Percentiles rank a stretch among this genome's conserved stretches.
Evolutionary conservation across 345 rosid genomes (phyloP).

Genomic region (Tarenaya hassleriana): DNA sequence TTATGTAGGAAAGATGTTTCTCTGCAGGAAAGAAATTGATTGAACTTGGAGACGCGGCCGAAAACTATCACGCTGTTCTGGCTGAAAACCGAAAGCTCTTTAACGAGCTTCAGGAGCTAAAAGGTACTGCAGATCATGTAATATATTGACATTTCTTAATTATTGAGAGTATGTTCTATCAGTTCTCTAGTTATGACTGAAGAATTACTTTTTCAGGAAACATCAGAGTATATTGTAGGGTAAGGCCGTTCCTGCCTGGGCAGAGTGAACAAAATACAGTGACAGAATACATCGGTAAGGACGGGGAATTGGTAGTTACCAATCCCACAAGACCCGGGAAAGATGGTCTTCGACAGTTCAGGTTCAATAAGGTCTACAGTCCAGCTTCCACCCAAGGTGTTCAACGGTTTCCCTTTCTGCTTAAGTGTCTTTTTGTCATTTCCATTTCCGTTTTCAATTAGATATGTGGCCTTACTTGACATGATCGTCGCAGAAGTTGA

Average conservation of each 20-base stretch:
- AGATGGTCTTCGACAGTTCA: slow-evolving; percentile 58
- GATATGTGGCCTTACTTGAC: not conserved
- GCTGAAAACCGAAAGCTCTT: slow-evolving; percentile 74
- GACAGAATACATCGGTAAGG: slow-evolving; percentile 63
- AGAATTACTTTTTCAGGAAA: slow-evolving; percentile 52
- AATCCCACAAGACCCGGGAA: slow-evolving; percentile 77
- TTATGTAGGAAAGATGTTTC: not conserved
- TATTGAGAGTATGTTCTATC: not conserved
- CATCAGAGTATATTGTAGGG: slow-evolving; percentile 79
- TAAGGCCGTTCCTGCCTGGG: slow-evolving; percentile 73
- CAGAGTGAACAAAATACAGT: slow-evolving; percentile 45
- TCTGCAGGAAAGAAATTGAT: slow-evolving; percentile 48
- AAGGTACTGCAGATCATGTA: slow-evolving; percentile 40
- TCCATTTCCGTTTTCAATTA: not conserved
- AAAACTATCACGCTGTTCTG: slow-evolving; percentile 61
- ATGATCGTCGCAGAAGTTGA: not conserved
- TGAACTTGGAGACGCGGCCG: slow-evolving; percentile 53
- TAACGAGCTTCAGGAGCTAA: slow-evolving; percentile 88
- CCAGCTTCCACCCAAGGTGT: slow-evolving; percentile 79
- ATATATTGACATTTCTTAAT: not conserved
- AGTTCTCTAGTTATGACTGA: slow-evolving; percentile 14
- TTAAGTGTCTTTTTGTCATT: slow-evolving; percentile 3
- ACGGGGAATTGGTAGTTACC: slow-evolving; percentile 60
- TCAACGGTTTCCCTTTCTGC: slow-evolving; percentile 10
- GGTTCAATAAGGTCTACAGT: slow-evolving; percentile 71